Percentiles rank a stretch among this genome's conserved stretches.
Evolutionary conservation across 2,329 filamentous ascomycete genomes (phyloP).

Genomic region (Ascosphaera apis): DNA sequence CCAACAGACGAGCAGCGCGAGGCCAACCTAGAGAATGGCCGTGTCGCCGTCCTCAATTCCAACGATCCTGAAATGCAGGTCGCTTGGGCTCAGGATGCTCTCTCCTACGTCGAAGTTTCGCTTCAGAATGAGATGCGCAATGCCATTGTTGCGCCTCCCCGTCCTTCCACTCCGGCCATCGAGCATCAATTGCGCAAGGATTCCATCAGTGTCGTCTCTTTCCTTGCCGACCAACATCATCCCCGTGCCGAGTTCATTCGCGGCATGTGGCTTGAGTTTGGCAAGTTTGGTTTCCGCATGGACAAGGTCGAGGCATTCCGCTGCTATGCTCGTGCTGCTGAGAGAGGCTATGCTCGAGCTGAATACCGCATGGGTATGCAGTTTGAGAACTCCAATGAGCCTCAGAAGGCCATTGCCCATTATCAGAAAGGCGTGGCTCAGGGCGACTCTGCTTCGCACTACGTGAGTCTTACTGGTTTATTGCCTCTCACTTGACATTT

Average conservation of each 20-base stretch:
- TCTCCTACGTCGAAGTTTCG: conserved; percentile 70
- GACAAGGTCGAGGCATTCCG: conserved; percentile 90
- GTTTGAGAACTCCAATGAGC: conserved; percentile 85
- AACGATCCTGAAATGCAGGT: conserved; percentile 93
- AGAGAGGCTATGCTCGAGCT: conserved; percentile 65
- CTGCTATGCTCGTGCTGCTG: conserved; percentile 65
- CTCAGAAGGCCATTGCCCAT: conserved; percentile 71
- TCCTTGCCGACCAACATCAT: conserved; percentile 75
- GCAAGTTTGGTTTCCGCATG: conserved; percentile 70
- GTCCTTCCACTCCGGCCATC: conserved; percentile 58
- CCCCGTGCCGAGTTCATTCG: conserved; percentile 86
- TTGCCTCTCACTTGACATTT: conserved; percentile 1
- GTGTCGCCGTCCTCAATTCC: conserved; percentile 64
- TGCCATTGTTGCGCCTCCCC: conserved; percentile 30
- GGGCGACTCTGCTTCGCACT: conserved; percentile 70
- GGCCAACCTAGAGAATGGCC: conserved; percentile 62
- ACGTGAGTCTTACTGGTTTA: conserved; percentile 26
- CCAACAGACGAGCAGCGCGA: conserved; percentile 90
- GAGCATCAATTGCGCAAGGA: conserved; percentile 77
- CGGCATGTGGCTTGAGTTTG: conserved; percentile 95
- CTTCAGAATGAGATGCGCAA: conserved; percentile 54
- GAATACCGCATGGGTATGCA: conserved; percentile 98
- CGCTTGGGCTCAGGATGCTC: conserved; percentile 82
- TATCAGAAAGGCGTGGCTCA: conserved; percentile 61
- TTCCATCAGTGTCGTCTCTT: conserved; percentile 75